Conservation (phyloP, 768 basidiomycete species). For the Kwoniella sp. region DNA sequence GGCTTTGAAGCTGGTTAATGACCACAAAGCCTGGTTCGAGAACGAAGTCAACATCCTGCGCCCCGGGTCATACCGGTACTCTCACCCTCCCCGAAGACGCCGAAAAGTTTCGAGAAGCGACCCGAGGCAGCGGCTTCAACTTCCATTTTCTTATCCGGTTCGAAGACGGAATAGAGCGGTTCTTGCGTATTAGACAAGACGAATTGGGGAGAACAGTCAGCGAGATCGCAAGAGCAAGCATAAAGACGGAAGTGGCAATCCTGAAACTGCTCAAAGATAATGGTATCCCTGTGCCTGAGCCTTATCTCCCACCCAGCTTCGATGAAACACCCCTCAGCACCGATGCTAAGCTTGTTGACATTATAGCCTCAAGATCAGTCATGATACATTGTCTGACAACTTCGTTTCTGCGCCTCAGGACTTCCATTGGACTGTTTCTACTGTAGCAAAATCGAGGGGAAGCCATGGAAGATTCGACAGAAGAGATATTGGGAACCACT, state of each 20-base stretch:
- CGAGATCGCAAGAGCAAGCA: neutral
- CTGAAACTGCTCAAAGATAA: neutral
- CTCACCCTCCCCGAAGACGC: conserved; percentile 2
- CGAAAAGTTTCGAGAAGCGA: neutral
- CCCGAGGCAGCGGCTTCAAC: conserved; percentile 2
- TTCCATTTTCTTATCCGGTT: conserved; percentile 7
- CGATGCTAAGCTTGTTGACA: neutral
- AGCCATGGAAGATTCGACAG: neutral
- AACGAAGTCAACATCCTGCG: neutral
- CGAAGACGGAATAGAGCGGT: conserved; percentile 14
- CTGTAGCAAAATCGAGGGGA: conserved; percentile 4
- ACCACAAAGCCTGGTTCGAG: neutral
- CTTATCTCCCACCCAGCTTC: neutral
- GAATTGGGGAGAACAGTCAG: neutral
- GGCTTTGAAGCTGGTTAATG: neutral
- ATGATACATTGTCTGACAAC: neutral
- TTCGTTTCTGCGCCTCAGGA: neutral
- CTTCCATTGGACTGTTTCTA: conserved; percentile 20
- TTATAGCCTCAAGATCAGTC: too few relatives aligned
- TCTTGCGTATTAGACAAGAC: conserved; percentile 7
- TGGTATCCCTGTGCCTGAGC: conserved; percentile 2
- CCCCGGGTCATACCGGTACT: conserved; percentile 1
- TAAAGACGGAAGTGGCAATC: conserved; percentile 1
- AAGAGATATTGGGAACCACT: neutral
- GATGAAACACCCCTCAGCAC: neutral